These are phyloP conservation scores for Pneumocystis sp. DNA, from an alignment of 1,139 yeast genomes.

Conservation along the genomic window DNA sequence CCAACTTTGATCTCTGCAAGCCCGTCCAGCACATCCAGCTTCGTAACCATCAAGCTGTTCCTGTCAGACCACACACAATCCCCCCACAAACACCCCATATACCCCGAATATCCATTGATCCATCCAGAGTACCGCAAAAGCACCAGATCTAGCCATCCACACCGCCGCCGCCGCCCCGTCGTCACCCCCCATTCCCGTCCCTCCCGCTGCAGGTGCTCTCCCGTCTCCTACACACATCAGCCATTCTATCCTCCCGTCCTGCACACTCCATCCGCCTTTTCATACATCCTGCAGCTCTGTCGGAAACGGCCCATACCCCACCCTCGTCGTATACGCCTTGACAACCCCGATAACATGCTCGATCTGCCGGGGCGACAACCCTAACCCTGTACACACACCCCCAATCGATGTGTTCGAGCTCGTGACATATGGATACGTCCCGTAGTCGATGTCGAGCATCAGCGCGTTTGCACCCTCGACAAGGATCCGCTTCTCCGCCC, in stretches of 20 bases:
- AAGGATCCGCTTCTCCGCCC: constrained; percentile 64
- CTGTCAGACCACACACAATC: not conserved
- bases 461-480: constrained; percentile 98
- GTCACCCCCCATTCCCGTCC: constrained; percentile 96
- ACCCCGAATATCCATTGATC: constrained; percentile 76
- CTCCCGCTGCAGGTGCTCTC: constrained; percentile 73
- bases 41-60: constrained; percentile 68
- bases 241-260: constrained; percentile 73
- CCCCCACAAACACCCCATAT: not conserved
- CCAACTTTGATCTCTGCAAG: constrained; percentile 81
- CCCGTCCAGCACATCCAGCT: constrained; percentile 82
- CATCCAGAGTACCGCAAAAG: constrained; percentile 79
- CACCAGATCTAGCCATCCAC: constrained; percentile 98
- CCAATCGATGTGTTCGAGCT: constrained; percentile 94
- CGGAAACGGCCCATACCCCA: constrained; percentile 99
- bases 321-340: constrained; percentile 96
- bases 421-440: constrained; percentile 96
- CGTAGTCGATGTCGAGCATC: constrained; percentile 94
- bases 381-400: constrained; percentile 94
- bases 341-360: constrained; percentile 85
- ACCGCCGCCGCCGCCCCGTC: constrained; percentile 97
- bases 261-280: constrained; percentile 66
- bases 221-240: constrained; percentile 28
- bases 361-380: constrained; percentile 76
- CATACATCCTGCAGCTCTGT: constrained; percentile 74